Conservation (phyloP, 306 rosid species). For the Elaeagnus macrophylla region DNA sequence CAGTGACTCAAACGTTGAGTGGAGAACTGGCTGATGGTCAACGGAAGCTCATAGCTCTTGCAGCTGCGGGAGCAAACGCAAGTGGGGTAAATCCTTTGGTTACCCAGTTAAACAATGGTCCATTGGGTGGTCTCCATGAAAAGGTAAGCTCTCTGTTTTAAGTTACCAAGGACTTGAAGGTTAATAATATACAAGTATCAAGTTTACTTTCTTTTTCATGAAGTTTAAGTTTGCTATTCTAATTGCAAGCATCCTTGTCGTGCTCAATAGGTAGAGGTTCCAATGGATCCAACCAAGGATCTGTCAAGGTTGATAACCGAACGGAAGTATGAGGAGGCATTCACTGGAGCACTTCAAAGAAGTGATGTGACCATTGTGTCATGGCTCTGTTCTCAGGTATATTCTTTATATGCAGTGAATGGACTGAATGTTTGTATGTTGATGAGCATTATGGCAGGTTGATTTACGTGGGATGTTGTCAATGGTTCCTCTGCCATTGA, state of each 20-base stretch:
- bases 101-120: conserved; percentile 67
- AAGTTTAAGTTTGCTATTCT: background rate
- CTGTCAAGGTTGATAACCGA: conserved; percentile 69
- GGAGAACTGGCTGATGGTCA: conserved; percentile 91
- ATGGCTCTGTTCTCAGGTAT: conserved; percentile 93
- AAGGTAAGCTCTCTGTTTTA: conserved; percentile 28
- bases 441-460: conserved; percentile 35
- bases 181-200: no score
- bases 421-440: no score
- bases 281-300: conserved; percentile 85
- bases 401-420: background rate
- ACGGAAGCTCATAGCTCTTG: conserved; percentile 70
- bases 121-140: conserved; percentile 63
- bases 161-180: background rate
- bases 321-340: conserved; percentile 85
- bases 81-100: conserved; percentile 61
- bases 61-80: conserved; percentile 57
- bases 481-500: conserved; percentile 69
- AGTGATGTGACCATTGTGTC: conserved; percentile 88
- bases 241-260: conserved; percentile 5
- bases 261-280: conserved; percentile 67
- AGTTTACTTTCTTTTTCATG: no score
- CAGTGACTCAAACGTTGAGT: conserved; percentile 68
- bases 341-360: conserved; percentile 74
- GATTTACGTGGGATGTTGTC: conserved; percentile 61